Evolutionary conservation across 2,329 filamentous ascomycete species (phyloP).

Genomic region (Sporothrix pallida): DNA sequence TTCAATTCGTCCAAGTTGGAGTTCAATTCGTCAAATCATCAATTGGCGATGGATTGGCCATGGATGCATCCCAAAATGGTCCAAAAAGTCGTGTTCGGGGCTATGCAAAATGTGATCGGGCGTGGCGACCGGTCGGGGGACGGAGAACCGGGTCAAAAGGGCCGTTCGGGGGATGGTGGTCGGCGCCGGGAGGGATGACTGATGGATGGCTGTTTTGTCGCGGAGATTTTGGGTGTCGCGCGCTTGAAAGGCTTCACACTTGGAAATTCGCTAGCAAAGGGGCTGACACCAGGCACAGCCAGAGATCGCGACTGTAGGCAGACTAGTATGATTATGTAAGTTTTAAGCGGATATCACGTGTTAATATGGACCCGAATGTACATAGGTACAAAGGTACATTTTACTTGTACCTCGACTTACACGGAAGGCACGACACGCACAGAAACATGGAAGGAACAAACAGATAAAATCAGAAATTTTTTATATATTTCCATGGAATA

Average conservation of each 20-base stretch:
- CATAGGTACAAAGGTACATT: not conserved
- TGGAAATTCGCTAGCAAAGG: conserved; percentile 19
- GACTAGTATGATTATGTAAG: not conserved
- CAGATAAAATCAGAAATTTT: not conserved
- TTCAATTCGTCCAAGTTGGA: not conserved
- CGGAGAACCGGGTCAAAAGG: not conserved
- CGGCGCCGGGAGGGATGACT: not conserved
- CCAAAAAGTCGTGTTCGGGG: not conserved
- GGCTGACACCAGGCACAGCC: not conserved
- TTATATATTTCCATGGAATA: no score
- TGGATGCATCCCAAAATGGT: conserved; percentile 13
- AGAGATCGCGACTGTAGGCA: conserved; percentile 4
- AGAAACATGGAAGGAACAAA: not conserved
- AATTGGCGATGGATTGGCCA: conserved; percentile 4
- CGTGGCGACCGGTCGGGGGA: not conserved
- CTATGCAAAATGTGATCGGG: not conserved
- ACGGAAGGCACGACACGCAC: not conserved
- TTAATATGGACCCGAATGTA: not conserved
- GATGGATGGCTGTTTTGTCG: not conserved
- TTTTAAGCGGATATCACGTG: not conserved
- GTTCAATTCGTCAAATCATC: not conserved
- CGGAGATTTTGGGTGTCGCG: conserved; percentile 16
- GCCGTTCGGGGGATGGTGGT: not conserved
- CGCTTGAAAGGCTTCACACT: conserved; percentile 5
- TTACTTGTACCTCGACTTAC: conserved; percentile 2